Base-by-base conservation (phyloP, 176 grass and related monocot genomes). In the Juncus inflexus region DNA sequence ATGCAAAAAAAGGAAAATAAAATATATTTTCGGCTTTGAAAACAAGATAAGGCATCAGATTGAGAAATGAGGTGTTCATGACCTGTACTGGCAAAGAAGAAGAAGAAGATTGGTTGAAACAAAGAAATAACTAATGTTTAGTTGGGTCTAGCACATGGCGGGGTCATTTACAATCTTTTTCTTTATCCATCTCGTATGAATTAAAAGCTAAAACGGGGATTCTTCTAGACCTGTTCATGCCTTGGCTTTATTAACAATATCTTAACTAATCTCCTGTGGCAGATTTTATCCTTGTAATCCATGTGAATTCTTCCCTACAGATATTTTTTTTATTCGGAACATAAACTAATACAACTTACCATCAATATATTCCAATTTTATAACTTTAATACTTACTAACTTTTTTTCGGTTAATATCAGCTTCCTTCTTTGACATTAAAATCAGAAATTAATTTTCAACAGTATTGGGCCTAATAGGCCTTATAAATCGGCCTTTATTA, bases 31-130 rank as follows among this genome's bases (percentile, higher is more conserved):
- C 13, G 66, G 42, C 67, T 28, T 42, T 11, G 52, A 15, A 58
- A 40, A 42, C 2, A 19, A 40, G 66, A 69, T 58, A 70, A 70
- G 52, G 37, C 1, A 35, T 70, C 2, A 40, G 66, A 55, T 69
- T n/a, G 4, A 58, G 67, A 43, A 28, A 70, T 70, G 67, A 70
- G 67, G 67, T 70, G 67, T 57, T 70, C 67, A 58, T 70, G 67
- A 70, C 53, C 67, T 70, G 67, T 71, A 10, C 54, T 35, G 4
- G 3, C 40, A 39, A 42, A 59, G 8, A 57, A 7, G 57, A 71
- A 71, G 35, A 71, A 40, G 3, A 13, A 71, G 57, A 40, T 37
- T 57, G 3, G 67, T 71, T 71, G 53, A 70, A 70, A 70, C 54
- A 42, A 59, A 47, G 9, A 5, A 47, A 59, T 41, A 71, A 12